Evolutionary conservation across 179 eudicot genomes (phyloP).

Genomic region (Camellia oleifera): DNA sequence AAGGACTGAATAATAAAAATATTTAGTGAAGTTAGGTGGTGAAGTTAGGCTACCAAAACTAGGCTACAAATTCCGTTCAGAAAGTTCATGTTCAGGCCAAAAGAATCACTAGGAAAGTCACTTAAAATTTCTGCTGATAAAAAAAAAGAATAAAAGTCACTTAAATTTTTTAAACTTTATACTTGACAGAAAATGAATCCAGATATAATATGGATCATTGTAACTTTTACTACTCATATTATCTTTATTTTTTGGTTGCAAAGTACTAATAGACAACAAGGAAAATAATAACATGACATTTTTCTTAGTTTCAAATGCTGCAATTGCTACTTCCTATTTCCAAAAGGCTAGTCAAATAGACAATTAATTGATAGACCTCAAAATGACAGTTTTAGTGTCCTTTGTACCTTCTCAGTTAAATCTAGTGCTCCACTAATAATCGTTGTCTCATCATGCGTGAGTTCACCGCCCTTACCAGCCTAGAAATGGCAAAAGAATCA

Average conservation of each 20-base stretch:
- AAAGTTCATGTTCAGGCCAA: neutral
- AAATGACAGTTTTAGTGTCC: neutral
- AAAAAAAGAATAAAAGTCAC: neutral
- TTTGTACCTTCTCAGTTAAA: slow-evolving; percentile 85
- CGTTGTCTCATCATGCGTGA: slow-evolving; percentile 96
- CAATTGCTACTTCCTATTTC: neutral
- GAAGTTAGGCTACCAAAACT: neutral
- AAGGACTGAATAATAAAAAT: neutral
- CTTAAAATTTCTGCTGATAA: no score
- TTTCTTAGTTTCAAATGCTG: neutral
- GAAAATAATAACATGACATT: neutral
- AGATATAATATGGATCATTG: no score
- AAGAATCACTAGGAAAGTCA: neutral
- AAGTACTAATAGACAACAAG: neutral
- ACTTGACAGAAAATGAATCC: neutral
- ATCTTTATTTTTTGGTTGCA: neutral
- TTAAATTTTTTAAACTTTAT: neutral
- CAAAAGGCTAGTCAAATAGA: slow-evolving; percentile 5
- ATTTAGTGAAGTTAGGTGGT: neutral
- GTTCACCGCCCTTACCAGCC: slow-evolving; percentile 99
- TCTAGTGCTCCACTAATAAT: slow-evolving; percentile 98
- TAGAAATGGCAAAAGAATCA: slow-evolving; percentile 23
- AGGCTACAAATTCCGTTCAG: neutral
- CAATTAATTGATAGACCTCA: neutral
- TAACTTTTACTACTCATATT: no score